These are phyloP conservation scores for Lyophyllum atratum DNA, from an alignment of 768 basidiomycete species.

Conservation along the genomic window DNA sequence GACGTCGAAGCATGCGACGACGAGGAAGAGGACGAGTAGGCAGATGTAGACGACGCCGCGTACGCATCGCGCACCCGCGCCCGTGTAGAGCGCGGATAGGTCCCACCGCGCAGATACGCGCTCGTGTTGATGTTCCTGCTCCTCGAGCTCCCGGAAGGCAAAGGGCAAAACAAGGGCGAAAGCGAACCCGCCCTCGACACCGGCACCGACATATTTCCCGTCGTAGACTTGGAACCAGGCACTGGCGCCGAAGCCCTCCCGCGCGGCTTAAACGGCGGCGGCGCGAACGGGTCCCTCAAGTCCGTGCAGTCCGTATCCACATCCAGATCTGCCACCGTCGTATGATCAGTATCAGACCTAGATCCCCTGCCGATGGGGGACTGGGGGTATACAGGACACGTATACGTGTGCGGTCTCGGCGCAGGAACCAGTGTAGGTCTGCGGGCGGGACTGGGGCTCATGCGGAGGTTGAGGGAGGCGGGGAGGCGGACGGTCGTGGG, in stretches of 20 bases:
- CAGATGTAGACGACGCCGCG: not conserved
- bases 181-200: not conserved
- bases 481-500: not conserved
- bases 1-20: not conserved
- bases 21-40: not conserved
- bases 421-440: not conserved
- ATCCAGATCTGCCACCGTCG: not conserved
- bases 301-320: not conserved
- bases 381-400: not conserved
- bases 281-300: constrained; percentile 10
- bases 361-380: not conserved
- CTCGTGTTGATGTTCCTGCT: not conserved
- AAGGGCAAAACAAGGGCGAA: too few relatives aligned
- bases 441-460: not conserved
- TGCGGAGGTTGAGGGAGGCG: not conserved
- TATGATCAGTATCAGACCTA: not conserved
- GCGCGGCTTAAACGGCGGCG: not conserved
- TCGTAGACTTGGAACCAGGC: not conserved
- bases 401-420: not conserved
- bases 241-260: not conserved
- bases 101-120: not conserved
- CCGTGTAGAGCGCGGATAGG: not conserved
- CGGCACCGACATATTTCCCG: not conserved
- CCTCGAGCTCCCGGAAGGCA: not conserved
- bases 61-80: not conserved